phyloP scores from a whole-genome alignment of 2,329 filamentous ascomycete genomes.

The Cladophialophora chaetospira region DNA sequence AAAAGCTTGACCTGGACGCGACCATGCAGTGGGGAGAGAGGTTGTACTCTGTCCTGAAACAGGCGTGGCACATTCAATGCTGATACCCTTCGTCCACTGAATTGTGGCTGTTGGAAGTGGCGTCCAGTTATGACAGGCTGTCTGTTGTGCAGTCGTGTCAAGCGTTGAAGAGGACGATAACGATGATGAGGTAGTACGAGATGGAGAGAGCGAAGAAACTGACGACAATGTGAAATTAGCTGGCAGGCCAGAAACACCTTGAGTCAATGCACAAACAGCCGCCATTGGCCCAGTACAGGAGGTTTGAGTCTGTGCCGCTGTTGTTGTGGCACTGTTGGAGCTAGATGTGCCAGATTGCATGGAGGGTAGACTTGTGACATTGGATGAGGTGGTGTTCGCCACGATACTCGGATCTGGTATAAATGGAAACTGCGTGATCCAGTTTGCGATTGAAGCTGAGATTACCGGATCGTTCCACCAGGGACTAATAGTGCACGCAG shows the following conservation, averaged over 20 bases:
- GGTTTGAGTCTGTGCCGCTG: not conserved
- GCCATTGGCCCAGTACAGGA: not conserved
- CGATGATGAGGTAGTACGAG: not conserved
- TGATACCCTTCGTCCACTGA: not conserved
- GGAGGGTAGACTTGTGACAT: not conserved
- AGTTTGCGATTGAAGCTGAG: conserved; percentile 5
- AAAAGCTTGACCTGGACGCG: not conserved
- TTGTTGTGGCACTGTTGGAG: not conserved
- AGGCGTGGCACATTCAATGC: not conserved
- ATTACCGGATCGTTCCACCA: conserved; percentile 12
- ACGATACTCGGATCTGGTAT: not conserved
- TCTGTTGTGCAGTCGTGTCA: not conserved
- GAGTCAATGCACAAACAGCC: not conserved
- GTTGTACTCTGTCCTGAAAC: not conserved
- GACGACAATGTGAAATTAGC: not conserved
- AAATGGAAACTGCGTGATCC: conserved; percentile 5
- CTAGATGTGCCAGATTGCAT: not conserved
- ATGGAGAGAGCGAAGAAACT: too few species aligned
- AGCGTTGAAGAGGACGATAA: not conserved
- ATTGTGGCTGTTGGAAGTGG: not conserved
- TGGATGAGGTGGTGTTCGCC: not conserved
- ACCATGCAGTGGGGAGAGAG: not conserved
- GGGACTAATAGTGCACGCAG: not conserved
- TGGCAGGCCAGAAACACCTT: not conserved
- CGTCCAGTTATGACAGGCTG: not conserved